Evolutionary conservation across 257 asterid genomes (phyloP), one percentile per base, ranked within the genome.

Genomic region (Nicotiana sylvestris): DNA sequence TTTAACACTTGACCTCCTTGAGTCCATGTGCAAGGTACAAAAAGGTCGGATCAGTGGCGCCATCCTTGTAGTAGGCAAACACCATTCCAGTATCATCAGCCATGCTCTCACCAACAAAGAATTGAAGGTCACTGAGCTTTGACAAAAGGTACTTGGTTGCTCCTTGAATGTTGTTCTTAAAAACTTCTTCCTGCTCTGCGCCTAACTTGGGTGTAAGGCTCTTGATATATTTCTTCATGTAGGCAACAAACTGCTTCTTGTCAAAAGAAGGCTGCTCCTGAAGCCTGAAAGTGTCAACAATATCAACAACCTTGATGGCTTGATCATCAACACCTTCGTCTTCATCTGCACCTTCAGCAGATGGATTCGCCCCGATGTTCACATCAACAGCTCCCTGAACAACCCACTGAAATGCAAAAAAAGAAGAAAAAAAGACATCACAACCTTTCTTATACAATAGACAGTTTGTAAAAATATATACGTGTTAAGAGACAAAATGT

Each of bases 241-340:
- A 89, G 4, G 90, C 94, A 4, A 91, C 82, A n/a, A 92, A 92
- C 60, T 86, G 92, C 81, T 92, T 90, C 87, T 90, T 92, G 79
- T 92, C 92, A 25, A 81, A 92, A 9, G 93, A 55, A 9, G 97
- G 94, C 84, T 90, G 94, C 85, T 92, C 94, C 91, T 92, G 95
- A 78, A 92, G 95, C 85, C 95, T 88, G 76, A 92, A 92, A 56
- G 92, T 92, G 82, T 92, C 95, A 2, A 13, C 61, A 55, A 15
- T 55, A 55, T 55, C 61, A 2, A 55, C 61, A 55, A 55, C 61
- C 64, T 58, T 58, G 27, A 18, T 6, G 27, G 13, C 30, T 60
- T 60, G 30, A 60, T 60, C 66, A 1, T 60, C 30, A n/a, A 7
- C 4, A 8, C 66, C 66, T 60, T 60, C 30, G 1, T 60, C 66